These are phyloP conservation scores for Daldinia childiae DNA, from an alignment of 495 filamentous ascomycete species.

Conservation along the genomic window DNA sequence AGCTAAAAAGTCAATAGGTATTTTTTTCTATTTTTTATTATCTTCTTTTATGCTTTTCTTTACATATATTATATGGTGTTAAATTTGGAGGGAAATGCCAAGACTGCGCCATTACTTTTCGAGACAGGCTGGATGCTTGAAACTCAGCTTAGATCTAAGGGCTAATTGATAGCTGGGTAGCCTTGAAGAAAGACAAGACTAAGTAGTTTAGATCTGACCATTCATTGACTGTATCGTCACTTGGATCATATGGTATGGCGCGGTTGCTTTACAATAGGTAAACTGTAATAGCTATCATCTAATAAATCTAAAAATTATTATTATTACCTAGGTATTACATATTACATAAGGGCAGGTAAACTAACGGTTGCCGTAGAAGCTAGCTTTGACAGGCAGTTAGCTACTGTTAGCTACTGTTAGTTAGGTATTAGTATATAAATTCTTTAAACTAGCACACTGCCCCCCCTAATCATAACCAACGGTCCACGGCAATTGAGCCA, in stretches of 20 bases:
- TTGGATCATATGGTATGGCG: slow-evolving; percentile 14
- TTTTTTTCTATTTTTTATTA: no score
- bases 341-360: slow-evolving; percentile 9
- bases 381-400: slow-evolving; percentile 30
- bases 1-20: no score
- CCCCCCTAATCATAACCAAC: slow-evolving; percentile 18
- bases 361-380: not conserved
- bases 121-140: no score
- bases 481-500: slow-evolving; percentile 33
- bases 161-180: not conserved
- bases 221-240: not conserved
- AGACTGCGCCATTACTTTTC: no score
- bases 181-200: not conserved
- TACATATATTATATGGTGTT: no score
- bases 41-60: no score
- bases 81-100: no score
- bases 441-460: slow-evolving; percentile 19
- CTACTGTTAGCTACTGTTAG: not conserved
- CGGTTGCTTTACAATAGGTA: not conserved
- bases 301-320: not conserved
- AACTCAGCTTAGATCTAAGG: not conserved
- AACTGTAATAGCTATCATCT: slow-evolving; percentile 1
- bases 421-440: not conserved
- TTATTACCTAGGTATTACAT: no score
- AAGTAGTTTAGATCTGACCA: not conserved